Evolutionary conservation across 441 rosid species (phyloP), one percentile per base, ranked within the genome.

Genomic region (Corymbia calophylla): DNA sequence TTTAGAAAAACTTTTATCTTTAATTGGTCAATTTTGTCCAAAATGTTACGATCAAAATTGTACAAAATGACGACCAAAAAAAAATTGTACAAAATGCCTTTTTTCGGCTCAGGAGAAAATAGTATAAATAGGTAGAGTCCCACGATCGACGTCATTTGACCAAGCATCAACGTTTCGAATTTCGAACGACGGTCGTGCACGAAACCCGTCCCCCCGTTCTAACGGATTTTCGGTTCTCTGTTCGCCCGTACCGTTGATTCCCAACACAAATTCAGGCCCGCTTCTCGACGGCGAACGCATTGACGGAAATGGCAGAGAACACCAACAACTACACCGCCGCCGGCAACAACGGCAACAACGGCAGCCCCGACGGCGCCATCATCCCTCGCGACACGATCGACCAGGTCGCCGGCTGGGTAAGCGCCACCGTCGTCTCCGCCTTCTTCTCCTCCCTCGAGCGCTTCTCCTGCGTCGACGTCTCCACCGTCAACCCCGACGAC

Each of bases 361-460:
- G 87, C 81, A 86, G 70, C 88, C 89, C 88, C 89, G 88, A 92
- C 92, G 73, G 73, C 35, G 39, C 73, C 73, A 92, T 93, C 86
- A 10, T 93, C 94, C 14, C 87, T 89, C 58, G 95, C 91, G 89
- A 92, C 91, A 88, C 91, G 93, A 16, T 86, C 23, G 93, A 92
- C 91, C 89, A 88, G 68, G 94, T 93, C 88, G 95, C 96, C 1
- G 91, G 89, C 90, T 94, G 96, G 96, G 91, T 96, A 51, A 89
- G 96, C 91, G 53, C 94, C 92, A 87, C 94, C 88, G 96, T 96
- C 23, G 91, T 93, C 89, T 92, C 96, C 92, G 97, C 97, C 91
- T 96, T 95, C 93, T 96, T 96, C 92, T 91, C 95, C 47, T 96
- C 97, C 82, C 94, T 95, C 4, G 97, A 96, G 89, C 95, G 96